Percentiles rank a stretch among this genome's conserved stretches.
Conservation (phyloP, 2,329 filamentous ascomycete species). For the Samsoniella hepiali region DNA sequence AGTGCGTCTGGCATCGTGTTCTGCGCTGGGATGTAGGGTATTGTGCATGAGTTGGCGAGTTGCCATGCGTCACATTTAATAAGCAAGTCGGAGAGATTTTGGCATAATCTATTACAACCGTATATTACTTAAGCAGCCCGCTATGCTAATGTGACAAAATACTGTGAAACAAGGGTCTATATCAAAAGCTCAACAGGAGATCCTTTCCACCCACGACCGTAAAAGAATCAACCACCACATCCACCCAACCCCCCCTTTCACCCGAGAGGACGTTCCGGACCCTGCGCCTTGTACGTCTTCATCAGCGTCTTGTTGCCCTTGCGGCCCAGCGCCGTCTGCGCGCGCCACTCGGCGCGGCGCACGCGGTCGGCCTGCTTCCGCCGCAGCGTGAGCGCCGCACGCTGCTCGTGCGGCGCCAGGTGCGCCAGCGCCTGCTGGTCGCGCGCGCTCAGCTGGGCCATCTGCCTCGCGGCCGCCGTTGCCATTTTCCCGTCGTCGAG, state of each 20-base stretch:
- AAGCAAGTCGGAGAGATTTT: no score
- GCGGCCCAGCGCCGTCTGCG: not conserved
- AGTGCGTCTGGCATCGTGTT: slow-evolving; percentile 12
- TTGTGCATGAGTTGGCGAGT: no score
- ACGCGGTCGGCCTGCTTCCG: slow-evolving; percentile 6
- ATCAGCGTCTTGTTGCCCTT: slow-evolving; percentile 18
- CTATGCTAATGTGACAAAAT: no score
- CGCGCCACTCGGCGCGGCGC: slow-evolving; percentile 7
- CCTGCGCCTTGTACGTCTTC: slow-evolving; percentile 5
- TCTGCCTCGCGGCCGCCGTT: not conserved
- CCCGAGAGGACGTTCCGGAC: not conserved
- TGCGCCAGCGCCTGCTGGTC: slow-evolving; percentile 17
- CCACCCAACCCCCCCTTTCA: not conserved
- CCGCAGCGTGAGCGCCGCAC: slow-evolving; percentile 2
- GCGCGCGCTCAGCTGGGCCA: slow-evolving; percentile 14
- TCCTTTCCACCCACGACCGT: no score
- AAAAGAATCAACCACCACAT: not conserved
- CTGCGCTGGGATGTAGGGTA: not conserved
- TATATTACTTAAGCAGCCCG: no score
- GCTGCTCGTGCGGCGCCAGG: slow-evolving; percentile 13
- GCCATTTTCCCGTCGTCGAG: not conserved
- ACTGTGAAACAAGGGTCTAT: no score
- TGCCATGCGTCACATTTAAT: no score
- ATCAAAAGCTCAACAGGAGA: not conserved
- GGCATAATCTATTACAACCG: no score